phyloP scores from a whole-genome alignment of 176 grass and related monocot species.

The Secale cereale region DNA sequence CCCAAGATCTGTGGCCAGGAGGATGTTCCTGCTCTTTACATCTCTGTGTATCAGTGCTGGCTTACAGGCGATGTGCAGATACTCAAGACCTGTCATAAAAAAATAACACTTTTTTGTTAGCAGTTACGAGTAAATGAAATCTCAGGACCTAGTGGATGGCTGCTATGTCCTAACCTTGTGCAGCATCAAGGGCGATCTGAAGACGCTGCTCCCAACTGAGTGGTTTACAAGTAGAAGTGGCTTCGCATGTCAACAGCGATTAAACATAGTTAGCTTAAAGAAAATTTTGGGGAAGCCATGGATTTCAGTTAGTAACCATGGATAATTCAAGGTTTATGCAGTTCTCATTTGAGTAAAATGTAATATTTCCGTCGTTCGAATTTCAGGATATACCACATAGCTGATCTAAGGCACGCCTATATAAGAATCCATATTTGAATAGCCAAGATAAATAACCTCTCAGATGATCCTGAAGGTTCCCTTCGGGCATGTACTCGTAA shows the following conservation, averaged over 20 bases:
- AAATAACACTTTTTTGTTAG: neutral
- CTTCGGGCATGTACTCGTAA: conserved; percentile 48
- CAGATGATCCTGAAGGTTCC: conserved; percentile 39
- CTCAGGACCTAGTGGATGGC: neutral
- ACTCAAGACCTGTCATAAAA: conserved; percentile 39
- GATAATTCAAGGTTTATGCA: neutral
- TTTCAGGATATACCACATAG: neutral
- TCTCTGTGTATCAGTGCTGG: conserved; percentile 50
- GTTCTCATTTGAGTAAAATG: neutral
- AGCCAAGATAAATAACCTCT: conserved; percentile 31
- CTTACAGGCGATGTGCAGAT: conserved; percentile 33
- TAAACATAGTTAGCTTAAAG: conserved; percentile 8
- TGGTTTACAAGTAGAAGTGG: neutral
- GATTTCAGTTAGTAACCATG: neutral
- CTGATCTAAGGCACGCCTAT: neutral
- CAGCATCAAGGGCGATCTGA: conserved; percentile 43
- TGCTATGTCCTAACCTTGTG: conserved; percentile 33
- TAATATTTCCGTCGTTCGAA: neutral
- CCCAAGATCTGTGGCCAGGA: conserved; percentile 21
- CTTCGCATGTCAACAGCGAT: neutral
- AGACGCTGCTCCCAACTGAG: conserved; percentile 48
- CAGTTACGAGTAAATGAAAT: neutral
- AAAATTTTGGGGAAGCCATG: neutral
- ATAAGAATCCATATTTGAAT: conserved; percentile 1
- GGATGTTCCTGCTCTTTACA: conserved; percentile 53